These are phyloP conservation scores for Musa itinerans DNA, from an alignment of 176 grass and related monocot species.

Conservation along the genomic window DNA sequence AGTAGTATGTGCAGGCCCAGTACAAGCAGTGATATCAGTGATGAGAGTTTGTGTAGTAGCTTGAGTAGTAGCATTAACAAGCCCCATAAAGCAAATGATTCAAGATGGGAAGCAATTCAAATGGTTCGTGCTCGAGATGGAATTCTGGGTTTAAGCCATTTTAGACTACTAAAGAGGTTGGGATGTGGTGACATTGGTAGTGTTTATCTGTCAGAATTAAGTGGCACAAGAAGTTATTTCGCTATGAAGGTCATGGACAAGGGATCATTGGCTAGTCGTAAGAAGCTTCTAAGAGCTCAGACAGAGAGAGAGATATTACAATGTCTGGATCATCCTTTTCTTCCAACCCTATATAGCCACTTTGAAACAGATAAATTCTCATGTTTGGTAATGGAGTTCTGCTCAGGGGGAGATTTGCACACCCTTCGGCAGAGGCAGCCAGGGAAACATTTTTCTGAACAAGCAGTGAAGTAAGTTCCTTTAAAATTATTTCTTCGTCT, in stretches of 20 bases:
- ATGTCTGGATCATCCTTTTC: constrained; percentile 3
- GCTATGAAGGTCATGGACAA: constrained; percentile 9
- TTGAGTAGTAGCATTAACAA: neutral
- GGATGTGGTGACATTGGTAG: neutral
- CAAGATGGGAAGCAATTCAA: constrained; percentile 1
- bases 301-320: constrained; percentile 4
- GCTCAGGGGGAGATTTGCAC: constrained; percentile 3
- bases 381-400: constrained; percentile 6
- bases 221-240: neutral
- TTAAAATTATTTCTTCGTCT: neutral
- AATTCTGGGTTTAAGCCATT: neutral
- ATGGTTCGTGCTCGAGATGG: neutral
- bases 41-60: neutral
- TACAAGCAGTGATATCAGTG: neutral
- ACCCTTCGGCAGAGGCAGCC: neutral
- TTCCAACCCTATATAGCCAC: neutral
- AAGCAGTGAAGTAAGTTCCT: neutral
- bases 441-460: neutral
- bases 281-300: constrained; percentile 1
- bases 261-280: neutral
- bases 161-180: neutral
- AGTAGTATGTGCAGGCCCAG: neutral
- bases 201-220: neutral
- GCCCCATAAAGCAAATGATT: neutral
- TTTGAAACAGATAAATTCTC: constrained; percentile 2